Evolutionary conservation across 2,329 filamentous ascomycete genomes (phyloP).

Genomic region (Fusarium staphyleae): DNA sequence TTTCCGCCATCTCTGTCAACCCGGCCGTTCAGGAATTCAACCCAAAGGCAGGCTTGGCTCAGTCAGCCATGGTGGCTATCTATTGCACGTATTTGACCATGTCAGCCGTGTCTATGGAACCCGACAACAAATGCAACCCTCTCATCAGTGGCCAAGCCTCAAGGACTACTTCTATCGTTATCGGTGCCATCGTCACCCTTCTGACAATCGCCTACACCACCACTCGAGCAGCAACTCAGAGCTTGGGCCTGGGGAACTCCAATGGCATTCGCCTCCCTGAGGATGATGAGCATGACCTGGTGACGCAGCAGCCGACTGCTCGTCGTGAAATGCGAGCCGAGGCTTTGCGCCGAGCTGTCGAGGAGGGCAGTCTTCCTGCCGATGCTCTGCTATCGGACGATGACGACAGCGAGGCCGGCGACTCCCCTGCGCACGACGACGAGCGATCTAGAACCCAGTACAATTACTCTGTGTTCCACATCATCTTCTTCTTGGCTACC

Average conservation of each 20-base stretch:
- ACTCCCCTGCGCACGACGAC: slow-evolving; percentile 77
- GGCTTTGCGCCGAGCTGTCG: slow-evolving; percentile 88
- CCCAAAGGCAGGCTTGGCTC: slow-evolving; percentile 91
- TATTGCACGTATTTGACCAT: slow-evolving; percentile 99
- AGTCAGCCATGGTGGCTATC: slow-evolving; percentile 94
- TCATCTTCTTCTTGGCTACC: slow-evolving; percentile 97
- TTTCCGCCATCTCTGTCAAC: slow-evolving; percentile 87
- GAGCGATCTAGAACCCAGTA: slow-evolving; percentile 91
- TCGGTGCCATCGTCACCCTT: slow-evolving; percentile 96
- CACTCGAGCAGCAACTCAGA: slow-evolving; percentile 92
- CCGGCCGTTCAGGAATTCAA: slow-evolving; percentile 91
- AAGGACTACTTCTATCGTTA: slow-evolving; percentile 85
- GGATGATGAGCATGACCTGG: slow-evolving; percentile 85
- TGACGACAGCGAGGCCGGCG: slow-evolving; percentile 69
- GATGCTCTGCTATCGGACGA: slow-evolving; percentile 82
- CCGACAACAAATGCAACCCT: slow-evolving; percentile 94
- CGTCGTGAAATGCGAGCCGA: slow-evolving; percentile 93
- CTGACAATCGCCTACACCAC: slow-evolving; percentile 97
- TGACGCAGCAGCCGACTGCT: slow-evolving; percentile 80
- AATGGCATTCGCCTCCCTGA: slow-evolving; percentile 65
- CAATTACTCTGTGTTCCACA: slow-evolving; percentile 93
- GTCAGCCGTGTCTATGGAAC: slow-evolving; percentile 98
- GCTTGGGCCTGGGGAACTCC: slow-evolving; percentile 69
- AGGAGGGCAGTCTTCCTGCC: slow-evolving; percentile 89
- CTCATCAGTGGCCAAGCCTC: slow-evolving; percentile 85